Percentiles rank a stretch among this genome's conserved stretches.
phyloP scores from a whole-genome alignment of 768 basidiomycete genomes.

The Wakefieldia striispora region DNA sequence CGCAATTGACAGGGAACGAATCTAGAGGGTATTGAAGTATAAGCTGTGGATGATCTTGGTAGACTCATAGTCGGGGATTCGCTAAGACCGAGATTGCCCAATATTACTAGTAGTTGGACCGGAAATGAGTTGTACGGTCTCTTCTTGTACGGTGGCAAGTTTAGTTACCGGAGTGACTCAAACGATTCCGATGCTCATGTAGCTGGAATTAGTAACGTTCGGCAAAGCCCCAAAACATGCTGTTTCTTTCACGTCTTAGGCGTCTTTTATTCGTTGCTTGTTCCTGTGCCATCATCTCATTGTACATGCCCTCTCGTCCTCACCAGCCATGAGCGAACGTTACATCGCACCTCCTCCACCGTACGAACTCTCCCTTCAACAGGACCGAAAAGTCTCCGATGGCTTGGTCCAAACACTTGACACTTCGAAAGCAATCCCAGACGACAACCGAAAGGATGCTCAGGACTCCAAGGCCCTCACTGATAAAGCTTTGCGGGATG shows the following conservation, averaged over 20 bases:
- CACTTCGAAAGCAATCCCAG: slow-evolving; percentile 9
- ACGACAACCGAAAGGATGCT: slow-evolving; percentile 15
- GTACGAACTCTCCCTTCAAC: slow-evolving; percentile 40
- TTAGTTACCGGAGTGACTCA: background rate
- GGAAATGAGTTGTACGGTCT: slow-evolving; percentile 11
- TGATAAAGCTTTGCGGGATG: slow-evolving; percentile 4
- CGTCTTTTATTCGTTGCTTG: slow-evolving; percentile 5
- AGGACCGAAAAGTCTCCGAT: slow-evolving; percentile 51
- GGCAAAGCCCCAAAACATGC: slow-evolving; percentile 11
- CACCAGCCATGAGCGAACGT: slow-evolving; percentile 20
- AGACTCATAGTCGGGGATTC: slow-evolving; percentile 10
- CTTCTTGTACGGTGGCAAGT: background rate
- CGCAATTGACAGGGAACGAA: slow-evolving; percentile 64
- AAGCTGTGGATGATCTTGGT: slow-evolving; percentile 9
- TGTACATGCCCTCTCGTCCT: no score
- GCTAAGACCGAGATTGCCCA: background rate
- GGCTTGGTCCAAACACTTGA: slow-evolving; percentile 7
- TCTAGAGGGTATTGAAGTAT: slow-evolving; percentile 81
- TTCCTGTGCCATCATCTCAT: no score
- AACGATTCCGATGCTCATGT: background rate
- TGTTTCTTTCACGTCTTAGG: slow-evolving; percentile 3
- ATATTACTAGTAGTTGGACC: background rate
- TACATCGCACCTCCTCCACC: slow-evolving; percentile 39
- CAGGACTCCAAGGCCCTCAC: slow-evolving; percentile 9
- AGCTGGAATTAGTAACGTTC: background rate